phyloP scores from a whole-genome alignment of 1,284 basidiomycete species.

The Naganishia cerealis region DNA sequence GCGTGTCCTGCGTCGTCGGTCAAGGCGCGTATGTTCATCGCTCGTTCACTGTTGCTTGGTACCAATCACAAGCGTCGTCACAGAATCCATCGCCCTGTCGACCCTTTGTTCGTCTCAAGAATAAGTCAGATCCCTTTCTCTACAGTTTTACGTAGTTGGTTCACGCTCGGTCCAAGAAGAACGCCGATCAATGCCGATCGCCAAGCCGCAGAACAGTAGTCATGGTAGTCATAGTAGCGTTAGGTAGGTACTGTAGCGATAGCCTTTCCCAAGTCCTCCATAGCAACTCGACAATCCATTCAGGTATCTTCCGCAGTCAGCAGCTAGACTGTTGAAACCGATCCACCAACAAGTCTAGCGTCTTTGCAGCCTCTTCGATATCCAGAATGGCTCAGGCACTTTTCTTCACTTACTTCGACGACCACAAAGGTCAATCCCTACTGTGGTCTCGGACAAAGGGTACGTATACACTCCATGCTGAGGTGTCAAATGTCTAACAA shows the following conservation, averaged over 20 bases:
- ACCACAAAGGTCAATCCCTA: conserved; percentile 34
- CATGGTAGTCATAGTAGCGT: not conserved
- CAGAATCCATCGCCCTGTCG: not conserved
- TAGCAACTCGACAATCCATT: not conserved
- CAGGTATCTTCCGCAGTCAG: not conserved
- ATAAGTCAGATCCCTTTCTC: not conserved
- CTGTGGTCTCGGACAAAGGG: conserved; percentile 21
- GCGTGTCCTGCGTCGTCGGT: not conserved
- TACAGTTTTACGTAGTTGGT: not conserved
- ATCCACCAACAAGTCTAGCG: not conserved
- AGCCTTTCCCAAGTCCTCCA: too few species aligned
- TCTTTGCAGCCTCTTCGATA: not conserved
- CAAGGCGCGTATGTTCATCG: not conserved
- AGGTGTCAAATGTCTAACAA: not conserved
- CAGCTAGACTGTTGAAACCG: not conserved
- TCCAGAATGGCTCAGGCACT: conserved; percentile 19
- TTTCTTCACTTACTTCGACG: conserved; percentile 34
- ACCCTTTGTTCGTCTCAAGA: not conserved
- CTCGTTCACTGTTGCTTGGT: not conserved
- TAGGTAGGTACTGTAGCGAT: too few species aligned
- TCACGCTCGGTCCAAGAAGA: not conserved
- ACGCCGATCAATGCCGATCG: conserved; percentile 29
- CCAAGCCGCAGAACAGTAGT: not conserved
- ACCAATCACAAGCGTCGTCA: not conserved
- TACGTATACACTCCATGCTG: not conserved